These are phyloP conservation scores for Phylloboletellus chloephorus DNA, from an alignment of 1,284 basidiomycete species.

Conservation along the genomic window DNA sequence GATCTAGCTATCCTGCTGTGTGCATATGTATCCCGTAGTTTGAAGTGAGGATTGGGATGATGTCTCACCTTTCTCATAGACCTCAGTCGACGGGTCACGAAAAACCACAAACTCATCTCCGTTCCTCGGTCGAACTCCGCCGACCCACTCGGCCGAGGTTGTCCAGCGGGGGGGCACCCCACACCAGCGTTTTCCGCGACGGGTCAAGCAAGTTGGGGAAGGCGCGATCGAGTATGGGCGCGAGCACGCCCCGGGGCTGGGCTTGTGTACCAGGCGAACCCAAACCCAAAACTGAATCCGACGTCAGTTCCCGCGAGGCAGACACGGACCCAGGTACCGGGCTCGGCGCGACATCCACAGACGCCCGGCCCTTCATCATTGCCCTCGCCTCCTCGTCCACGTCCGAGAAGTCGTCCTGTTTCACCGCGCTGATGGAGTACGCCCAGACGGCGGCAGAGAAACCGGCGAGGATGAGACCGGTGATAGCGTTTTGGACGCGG, in stretches of 20 bases:
- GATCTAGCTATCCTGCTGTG: not conserved
- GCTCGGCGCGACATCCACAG: conserved; percentile 20
- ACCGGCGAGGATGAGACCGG: conserved; percentile 65
- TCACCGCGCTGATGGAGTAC: conserved; percentile 91
- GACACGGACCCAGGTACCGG: conserved; percentile 6
- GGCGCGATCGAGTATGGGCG: conserved; percentile 38
- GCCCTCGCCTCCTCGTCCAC: conserved; percentile 70
- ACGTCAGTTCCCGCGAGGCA: not conserved
- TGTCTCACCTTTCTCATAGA: not conserved
- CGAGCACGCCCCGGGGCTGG: conserved; percentile 39
- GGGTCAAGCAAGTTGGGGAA: conserved; percentile 56
- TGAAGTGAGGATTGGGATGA: not conserved
- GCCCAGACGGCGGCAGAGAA: conserved; percentile 86
- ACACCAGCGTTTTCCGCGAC: conserved; percentile 52
- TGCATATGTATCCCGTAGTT: not conserved
- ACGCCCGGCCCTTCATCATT: conserved; percentile 37
- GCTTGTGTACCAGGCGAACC: not conserved
- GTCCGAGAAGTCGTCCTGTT: conserved; percentile 88
- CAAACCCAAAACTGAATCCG: not conserved
- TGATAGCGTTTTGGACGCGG: conserved; percentile 72
- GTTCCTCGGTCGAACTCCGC: conserved; percentile 12
- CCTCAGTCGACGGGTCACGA: not conserved
- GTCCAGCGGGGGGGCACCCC: conserved; percentile 67
- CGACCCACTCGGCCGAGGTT: conserved; percentile 40
- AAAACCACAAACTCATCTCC: not conserved